Base-by-base conservation (phyloP, 495 filamentous ascomycete genomes). In the Filosporella fistucella region DNA sequence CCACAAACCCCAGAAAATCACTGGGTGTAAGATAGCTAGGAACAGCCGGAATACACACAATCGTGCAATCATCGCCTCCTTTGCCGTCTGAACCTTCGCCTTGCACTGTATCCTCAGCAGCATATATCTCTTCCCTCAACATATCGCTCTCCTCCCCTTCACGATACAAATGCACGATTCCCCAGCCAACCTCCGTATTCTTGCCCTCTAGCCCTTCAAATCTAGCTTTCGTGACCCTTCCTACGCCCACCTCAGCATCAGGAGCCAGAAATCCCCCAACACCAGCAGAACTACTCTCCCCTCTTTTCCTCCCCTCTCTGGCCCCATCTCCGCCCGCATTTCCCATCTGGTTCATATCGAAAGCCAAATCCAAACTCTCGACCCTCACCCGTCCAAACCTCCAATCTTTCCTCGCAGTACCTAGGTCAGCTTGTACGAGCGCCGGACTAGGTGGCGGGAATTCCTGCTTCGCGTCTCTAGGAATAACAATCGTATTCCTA, bases 1-100 rank as follows among this genome's bases (percentile, higher is more conserved):
- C 93, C 26, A 96, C 80, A 56, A 93, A 97, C 0, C 90, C 91
- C 52, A 98, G 63, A 51, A 98, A 91, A 58, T 97, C 94, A 17
- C 82, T 85, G 4, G 89, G 85, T 10, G 88, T 89, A 61, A 97
- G 78, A 61, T 97, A 97, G 24, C 82, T 90, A 2, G 93, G 93
- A 10, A 98, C 94, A 9, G 94, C 91, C 23, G 95, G 81, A 33
- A 98, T 88, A 62, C 93, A 97, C 17, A 97, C 64, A 12, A 88
- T 95, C n/a, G 86, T 93, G 58, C 85, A 90, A 32, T 89, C 82
- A 30, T 83, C 77, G 42, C 56, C 58, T 40, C 41, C 55, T 45
- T 52, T 53, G 2, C 51, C 51, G 28, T 67, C 68, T 18, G n/a
- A 42, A 23, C 34, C 42, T 1, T 29, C 33, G 20, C 21, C 48